These are phyloP conservation scores for Solanum bulbocastanum DNA, from an alignment of 257 asterid species.

Conservation along the genomic window DNA sequence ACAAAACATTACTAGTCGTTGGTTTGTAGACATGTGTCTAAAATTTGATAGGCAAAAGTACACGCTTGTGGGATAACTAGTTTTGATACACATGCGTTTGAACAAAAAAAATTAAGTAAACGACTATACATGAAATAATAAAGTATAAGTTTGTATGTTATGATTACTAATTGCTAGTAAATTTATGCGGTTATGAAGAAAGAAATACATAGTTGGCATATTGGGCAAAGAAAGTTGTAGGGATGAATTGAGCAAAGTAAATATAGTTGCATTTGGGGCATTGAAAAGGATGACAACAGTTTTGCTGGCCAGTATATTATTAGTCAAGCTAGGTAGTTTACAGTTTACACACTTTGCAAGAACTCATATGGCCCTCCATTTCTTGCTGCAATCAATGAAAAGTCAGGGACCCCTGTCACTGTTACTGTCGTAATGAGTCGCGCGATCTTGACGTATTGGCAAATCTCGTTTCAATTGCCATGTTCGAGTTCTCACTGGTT, in stretches of 20 bases:
- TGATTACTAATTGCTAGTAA: no score
- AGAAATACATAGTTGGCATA: no score
- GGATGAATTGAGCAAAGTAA: conserved; percentile 26
- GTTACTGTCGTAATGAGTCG: conserved; percentile 11
- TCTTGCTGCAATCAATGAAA: conserved; percentile 17
- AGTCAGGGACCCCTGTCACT: conserved; percentile 20
- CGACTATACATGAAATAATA: no score
- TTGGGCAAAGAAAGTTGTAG: conserved; percentile 1
- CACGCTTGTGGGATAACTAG: no score
- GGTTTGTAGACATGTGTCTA: no score
- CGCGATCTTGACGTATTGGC: conserved; percentile 14
- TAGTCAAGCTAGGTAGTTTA: conserved; percentile 17
- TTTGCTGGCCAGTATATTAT: conserved; percentile 14
- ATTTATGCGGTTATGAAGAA: no score
- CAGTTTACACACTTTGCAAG: conserved; percentile 27
- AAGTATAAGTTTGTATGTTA: no score
- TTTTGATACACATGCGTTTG: no score
- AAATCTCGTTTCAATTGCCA: conserved; percentile 17
- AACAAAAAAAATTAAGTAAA: no score
- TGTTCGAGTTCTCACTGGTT: conserved; percentile 18
- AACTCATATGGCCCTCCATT: conserved; percentile 26
- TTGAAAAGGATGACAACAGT: conserved; percentile 30
- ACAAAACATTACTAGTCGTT: no score
- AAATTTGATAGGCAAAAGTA: no score
- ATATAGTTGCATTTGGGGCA: conserved; percentile 25